phyloP scores from a whole-genome alignment of 1,284 basidiomycete species.

The Leccinum solheimii region DNA sequence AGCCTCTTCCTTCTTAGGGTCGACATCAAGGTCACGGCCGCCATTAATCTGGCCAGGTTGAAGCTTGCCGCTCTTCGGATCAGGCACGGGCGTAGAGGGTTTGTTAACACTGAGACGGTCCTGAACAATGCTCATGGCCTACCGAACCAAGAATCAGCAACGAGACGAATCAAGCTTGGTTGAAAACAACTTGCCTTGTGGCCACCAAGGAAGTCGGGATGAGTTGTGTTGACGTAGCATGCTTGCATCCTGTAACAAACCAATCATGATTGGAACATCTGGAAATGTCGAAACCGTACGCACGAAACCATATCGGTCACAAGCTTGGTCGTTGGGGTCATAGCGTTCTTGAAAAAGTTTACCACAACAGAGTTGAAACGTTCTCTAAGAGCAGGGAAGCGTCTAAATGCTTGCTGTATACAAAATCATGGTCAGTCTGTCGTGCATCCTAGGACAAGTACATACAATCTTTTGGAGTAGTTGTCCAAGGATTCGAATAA shows the following conservation, averaged over 20 bases:
- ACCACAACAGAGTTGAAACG: constrained; percentile 95
- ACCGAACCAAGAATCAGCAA: constrained; percentile 10
- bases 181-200: constrained; percentile 62
- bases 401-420: constrained; percentile 86
- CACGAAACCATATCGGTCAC: constrained; percentile 90
- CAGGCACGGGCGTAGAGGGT: constrained; percentile 56
- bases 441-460: constrained; percentile 20
- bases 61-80: constrained; percentile 72
- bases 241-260: constrained; percentile 79
- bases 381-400: constrained; percentile 92
- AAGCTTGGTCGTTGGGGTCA: constrained; percentile 94
- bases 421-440: constrained; percentile 7
- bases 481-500: constrained; percentile 93
- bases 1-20: constrained; percentile 82
- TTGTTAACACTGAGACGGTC: constrained; percentile 84
- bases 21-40: constrained; percentile 91
- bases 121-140: constrained; percentile 89
- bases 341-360: constrained; percentile 92
- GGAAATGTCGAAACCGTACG: constrained; percentile 28
- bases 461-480: constrained; percentile 86
- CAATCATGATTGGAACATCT: background rate
- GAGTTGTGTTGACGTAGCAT: constrained; percentile 98
- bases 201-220: constrained; percentile 96
- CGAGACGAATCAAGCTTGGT: background rate
- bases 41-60: constrained; percentile 76